Conservation (phyloP, 2,329 filamentous ascomycete species). For the Trichoderma sp. region DNA sequence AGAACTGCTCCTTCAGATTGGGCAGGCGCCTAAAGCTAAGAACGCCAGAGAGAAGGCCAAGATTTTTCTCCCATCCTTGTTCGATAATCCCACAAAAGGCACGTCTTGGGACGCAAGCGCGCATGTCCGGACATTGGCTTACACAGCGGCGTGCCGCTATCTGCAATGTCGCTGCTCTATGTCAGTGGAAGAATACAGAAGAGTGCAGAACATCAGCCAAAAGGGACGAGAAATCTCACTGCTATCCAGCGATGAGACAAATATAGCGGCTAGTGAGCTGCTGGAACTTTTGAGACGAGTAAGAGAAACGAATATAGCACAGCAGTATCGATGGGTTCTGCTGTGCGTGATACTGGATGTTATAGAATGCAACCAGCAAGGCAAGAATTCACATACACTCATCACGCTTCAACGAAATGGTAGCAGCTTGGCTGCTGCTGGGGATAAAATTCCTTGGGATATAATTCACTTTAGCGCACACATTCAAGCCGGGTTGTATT, state of each 20-base stretch:
- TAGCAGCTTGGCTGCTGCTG: not conserved
- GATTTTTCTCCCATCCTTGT: constrained; percentile 64
- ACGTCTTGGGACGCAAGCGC: constrained; percentile 57
- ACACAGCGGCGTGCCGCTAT: constrained; percentile 43
- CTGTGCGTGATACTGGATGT: constrained; percentile 31
- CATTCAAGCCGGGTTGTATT: constrained; percentile 59
- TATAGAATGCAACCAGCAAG: constrained; percentile 29
- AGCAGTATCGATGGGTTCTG: constrained; percentile 27
- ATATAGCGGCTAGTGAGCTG: constrained; percentile 24
- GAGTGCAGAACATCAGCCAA: constrained; percentile 32
- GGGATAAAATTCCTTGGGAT: constrained; percentile 46
- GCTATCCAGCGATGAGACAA: constrained; percentile 17
- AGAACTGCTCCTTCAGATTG: constrained; percentile 37
- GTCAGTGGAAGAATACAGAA: constrained; percentile 37
- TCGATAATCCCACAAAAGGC: constrained; percentile 53
- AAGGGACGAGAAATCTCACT: constrained; percentile 29
- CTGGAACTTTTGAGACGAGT: constrained; percentile 22
- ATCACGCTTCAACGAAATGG: constrained; percentile 24
- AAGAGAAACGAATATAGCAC: not conserved
- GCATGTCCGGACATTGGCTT: constrained; percentile 51
- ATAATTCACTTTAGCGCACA: constrained; percentile 61
- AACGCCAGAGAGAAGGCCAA: constrained; percentile 30
- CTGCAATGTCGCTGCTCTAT: constrained; percentile 20
- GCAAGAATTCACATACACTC: constrained; percentile 28
- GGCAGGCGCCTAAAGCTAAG: not conserved